Base-by-base conservation (phyloP, 2,329 filamentous ascomycete species). In the Beauveria sp. region DNA sequence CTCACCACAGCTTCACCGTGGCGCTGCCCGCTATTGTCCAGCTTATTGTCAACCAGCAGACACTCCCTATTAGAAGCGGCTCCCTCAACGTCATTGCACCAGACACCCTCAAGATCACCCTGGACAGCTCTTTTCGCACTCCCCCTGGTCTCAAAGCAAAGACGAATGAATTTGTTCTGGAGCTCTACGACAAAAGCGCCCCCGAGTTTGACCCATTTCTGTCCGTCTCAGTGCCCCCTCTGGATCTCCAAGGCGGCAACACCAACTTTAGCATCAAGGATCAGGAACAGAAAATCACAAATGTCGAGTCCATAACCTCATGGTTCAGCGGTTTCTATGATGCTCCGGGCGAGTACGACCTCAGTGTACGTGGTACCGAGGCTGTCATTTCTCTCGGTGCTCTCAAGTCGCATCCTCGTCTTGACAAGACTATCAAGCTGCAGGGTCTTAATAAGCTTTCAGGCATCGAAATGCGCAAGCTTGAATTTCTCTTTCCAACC, bases 1-100 rank as follows among this genome's bases (percentile, higher is more conserved):
- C 24, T 9, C 14, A 1, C 12, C 26, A 22, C 24, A 81, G 79
- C 34, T 81, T 81, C 69, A 69, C 74, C 22, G 72, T 79, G 20
- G 76, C 77, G 8, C 72, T 81, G 31, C 79, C 79, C 1, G 74
- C 74, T n/a, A 75, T 80, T 38, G 74, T 78, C 1, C 77, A 79
- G 63, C 66, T 69, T 31, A 76, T 81, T 22, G 73, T 82, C 61
- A 72, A 76, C 31, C 65, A 72, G 22, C 76, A 79, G 28, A 65
- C 70, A 7, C 68, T 82, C 12, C 73, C 76, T 1, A 67, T 82
- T 12, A 62, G 68, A 1, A 67, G 70, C 1, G 77, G 76, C 31
- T 64, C 69, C 14, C 66, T 79, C 40, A 64, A 70, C 28, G 72
- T 70, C 1, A 14, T 76, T 5, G 43, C 72, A 73, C 2, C 69